Conservation (phyloP, 352 stramenopile species). For the Phytopythium montanum region DNA sequence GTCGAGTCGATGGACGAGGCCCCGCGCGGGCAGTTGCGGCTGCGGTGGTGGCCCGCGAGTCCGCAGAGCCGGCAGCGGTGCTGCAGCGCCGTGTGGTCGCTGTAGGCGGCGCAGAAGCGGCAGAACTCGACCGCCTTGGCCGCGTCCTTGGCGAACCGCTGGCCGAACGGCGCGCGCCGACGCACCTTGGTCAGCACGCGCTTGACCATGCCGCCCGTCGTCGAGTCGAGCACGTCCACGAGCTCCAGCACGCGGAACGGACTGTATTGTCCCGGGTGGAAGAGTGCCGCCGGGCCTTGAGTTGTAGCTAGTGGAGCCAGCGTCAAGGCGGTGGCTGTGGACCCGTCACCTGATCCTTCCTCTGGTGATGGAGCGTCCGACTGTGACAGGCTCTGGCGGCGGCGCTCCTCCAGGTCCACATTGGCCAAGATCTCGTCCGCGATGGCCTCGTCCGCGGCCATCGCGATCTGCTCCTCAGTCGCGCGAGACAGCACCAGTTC, state of each 20-base stretch:
- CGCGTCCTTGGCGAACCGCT: slow-evolving; percentile 18
- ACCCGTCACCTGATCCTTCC: background rate
- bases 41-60: slow-evolving; percentile 52
- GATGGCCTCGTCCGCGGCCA: slow-evolving; percentile 66
- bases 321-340: background rate
- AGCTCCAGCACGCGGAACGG: slow-evolving; percentile 71
- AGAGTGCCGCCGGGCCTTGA: too few species aligned
- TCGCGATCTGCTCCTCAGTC: slow-evolving; percentile 66
- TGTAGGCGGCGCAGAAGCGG: slow-evolving; percentile 63
- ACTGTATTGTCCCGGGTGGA: slow-evolving; percentile 27
- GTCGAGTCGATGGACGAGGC: slow-evolving; percentile 16
- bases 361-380: slow-evolving; percentile 4
- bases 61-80: slow-evolving; percentile 67
- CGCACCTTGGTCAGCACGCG: slow-evolving; percentile 68
- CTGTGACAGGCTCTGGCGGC: slow-evolving; percentile 25
- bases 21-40: slow-evolving; percentile 42
- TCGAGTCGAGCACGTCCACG: slow-evolving; percentile 72
- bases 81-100: slow-evolving; percentile 57
- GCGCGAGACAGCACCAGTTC: slow-evolving; percentile 62
- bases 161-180: slow-evolving; percentile 37
- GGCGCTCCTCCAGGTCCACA: slow-evolving; percentile 54
- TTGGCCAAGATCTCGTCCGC: slow-evolving; percentile 67
- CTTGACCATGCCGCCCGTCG: slow-evolving; percentile 73
- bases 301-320: background rate
- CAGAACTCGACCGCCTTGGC: slow-evolving; percentile 59